phyloP scores from a whole-genome alignment of 2,329 filamentous ascomycete genomes.

The Cadophora gregata region DNA sequence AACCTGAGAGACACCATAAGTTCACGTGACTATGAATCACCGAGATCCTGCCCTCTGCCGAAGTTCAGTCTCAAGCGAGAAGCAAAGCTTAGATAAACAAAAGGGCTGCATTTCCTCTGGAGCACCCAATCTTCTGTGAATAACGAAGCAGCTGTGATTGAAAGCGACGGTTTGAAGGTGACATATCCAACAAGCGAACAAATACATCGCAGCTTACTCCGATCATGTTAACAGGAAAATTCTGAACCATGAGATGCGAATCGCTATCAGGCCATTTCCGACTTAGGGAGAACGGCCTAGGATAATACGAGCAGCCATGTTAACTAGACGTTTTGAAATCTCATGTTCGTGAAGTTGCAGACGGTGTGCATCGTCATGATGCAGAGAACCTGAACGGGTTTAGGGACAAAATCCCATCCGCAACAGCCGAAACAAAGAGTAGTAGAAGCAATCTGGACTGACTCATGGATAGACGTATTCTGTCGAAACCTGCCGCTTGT shows the following conservation, averaged over 20 bases:
- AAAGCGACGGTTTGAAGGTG: neutral
- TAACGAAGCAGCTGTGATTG: neutral
- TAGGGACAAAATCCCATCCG: neutral
- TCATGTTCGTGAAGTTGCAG: neutral
- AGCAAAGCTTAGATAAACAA: neutral
- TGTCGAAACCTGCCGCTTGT: slow-evolving; percentile 16
- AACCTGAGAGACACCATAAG: no score
- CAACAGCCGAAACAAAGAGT: slow-evolving; percentile 16
- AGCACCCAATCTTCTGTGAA: no score
- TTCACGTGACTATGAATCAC: no score
- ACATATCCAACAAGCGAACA: neutral
- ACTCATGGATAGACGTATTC: slow-evolving; percentile 15
- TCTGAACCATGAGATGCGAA: neutral
- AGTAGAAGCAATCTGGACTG: slow-evolving; percentile 3
- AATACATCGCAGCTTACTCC: neutral
- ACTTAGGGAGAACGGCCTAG: neutral
- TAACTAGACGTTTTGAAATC: neutral
- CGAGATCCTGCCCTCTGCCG: no score
- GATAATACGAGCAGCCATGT: neutral
- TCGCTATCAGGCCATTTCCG: neutral
- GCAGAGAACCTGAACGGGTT: slow-evolving; percentile 6
- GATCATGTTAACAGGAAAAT: no score
- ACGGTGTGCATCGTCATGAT: slow-evolving; percentile 6
- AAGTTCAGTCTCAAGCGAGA: slow-evolving; percentile 1
- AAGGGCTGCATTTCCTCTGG: neutral